These are phyloP conservation scores for Aureobasidium sp. DNA, from an alignment of 2,329 filamentous ascomycete species.

Conservation along the genomic window DNA sequence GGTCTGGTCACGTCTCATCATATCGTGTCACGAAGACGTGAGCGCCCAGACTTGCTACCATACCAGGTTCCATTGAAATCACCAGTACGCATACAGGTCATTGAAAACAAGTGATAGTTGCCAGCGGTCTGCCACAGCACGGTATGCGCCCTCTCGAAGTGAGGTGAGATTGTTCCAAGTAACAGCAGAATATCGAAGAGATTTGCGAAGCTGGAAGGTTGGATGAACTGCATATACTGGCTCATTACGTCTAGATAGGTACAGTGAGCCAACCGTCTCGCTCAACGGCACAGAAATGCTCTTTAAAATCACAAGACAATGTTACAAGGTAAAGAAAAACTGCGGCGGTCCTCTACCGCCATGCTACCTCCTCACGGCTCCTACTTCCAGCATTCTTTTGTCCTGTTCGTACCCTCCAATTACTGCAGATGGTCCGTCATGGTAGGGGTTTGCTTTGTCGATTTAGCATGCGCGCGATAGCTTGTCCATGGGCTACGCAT, in stretches of 20 bases:
- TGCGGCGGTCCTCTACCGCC: constrained; percentile 4
- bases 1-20: too few relatives aligned
- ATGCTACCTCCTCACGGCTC: not conserved
- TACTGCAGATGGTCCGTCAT: not conserved
- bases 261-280: constrained; percentile 15
- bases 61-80: too few relatives aligned
- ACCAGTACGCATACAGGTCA: too few relatives aligned
- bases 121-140: too few relatives aligned
- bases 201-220: not conserved
- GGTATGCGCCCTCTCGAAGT: too few relatives aligned
- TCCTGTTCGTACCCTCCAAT: constrained; percentile 7
- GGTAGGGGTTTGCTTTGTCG: not conserved
- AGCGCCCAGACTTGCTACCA: too few relatives aligned
- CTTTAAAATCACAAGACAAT: constrained; percentile 16
- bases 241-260: constrained; percentile 15
- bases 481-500: constrained; percentile 13
- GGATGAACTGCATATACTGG: constrained; percentile 15
- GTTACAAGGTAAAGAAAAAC: constrained; percentile 14
- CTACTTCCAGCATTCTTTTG: constrained; percentile 4
- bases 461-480: constrained; percentile 1
- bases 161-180: not conserved
- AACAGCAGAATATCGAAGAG: not conserved
- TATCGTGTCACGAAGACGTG: too few relatives aligned
- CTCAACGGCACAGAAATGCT: constrained; percentile 14
- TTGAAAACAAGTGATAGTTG: too few relatives aligned